Percentiles rank a stretch among this genome's conserved stretches.
Conservation (phyloP, 805 yeast genomes). For the Myxozyma monticola region DNA sequence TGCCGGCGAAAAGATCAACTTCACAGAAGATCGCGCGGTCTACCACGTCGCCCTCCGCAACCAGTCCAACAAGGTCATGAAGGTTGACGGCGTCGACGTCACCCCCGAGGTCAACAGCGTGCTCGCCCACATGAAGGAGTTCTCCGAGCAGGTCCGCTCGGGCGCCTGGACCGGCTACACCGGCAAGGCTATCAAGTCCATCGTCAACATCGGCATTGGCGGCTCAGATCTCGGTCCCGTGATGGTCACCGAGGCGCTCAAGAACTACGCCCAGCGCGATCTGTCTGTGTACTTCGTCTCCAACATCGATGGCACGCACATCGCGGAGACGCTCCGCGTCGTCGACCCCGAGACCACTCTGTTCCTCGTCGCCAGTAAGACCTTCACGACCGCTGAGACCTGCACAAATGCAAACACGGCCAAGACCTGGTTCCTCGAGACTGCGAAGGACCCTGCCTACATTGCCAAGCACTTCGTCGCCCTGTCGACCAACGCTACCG, state of each 20-base stretch:
- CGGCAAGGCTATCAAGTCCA: conserved; percentile 88
- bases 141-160: conserved; percentile 83
- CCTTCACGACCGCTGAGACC: conserved; percentile 99
- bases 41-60: conserved; percentile 96
- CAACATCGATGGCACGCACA: conserved; percentile 97
- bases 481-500: conserved; percentile 86
- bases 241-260: conserved; percentile 98
- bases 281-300: conserved; percentile 90
- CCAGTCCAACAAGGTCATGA: conserved; percentile 79
- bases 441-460: conserved; percentile 64
- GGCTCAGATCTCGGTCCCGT: conserved; percentile 99
- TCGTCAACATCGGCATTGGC: conserved; percentile 98
- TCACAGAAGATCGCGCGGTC: conserved; percentile 95
- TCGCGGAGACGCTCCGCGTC: conserved; percentile 81
- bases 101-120: conserved; percentile 90
- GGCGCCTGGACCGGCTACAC: conserved; percentile 97
- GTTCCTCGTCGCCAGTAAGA: conserved; percentile 60
- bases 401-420: conserved; percentile 94
- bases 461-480: conserved; percentile 98
- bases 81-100: conserved; percentile 85
- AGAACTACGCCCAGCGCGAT: conserved; percentile 67
- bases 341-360: conserved; percentile 89
- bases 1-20: conserved; percentile 88
- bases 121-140: conserved; percentile 93
- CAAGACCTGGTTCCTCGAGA: conserved; percentile 85